These are phyloP conservation scores for Fusarium sp. DNA, from an alignment of 2,329 filamentous ascomycete genomes.

Conservation along the genomic window DNA sequence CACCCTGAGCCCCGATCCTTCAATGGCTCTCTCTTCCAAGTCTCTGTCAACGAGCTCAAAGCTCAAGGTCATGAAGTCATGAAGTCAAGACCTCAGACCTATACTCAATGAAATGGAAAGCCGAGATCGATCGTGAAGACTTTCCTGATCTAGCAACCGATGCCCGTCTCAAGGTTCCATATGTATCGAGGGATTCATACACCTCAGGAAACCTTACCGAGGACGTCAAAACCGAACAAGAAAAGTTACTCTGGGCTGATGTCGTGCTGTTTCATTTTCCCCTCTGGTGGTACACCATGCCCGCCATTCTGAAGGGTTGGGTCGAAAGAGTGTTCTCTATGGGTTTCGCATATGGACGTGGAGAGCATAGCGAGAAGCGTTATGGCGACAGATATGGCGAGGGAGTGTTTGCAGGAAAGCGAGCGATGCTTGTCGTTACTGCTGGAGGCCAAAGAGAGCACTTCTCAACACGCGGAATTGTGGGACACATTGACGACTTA, in stretches of 20 bases:
- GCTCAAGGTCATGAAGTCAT: conserved; percentile 23
- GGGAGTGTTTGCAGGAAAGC: background rate
- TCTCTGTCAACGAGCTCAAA: conserved; percentile 8
- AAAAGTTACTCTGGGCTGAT: conserved; percentile 25
- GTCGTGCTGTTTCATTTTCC: conserved; percentile 21
- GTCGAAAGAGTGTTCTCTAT: conserved; percentile 13
- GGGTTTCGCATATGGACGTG: conserved; percentile 17
- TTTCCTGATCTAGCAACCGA: background rate
- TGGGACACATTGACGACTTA: conserved; percentile 14
- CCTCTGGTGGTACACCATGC: conserved; percentile 23
- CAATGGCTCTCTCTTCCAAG: conserved; percentile 6
- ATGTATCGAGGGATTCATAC: conserved; percentile 3
- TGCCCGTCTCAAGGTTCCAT: conserved; percentile 1
- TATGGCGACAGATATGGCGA: conserved; percentile 28
- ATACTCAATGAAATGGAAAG: conserved; percentile 28
- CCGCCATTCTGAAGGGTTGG: conserved; percentile 24
- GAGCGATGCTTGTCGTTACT: conserved; percentile 11
- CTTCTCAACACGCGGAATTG: conserved; percentile 15
- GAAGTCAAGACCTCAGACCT: conserved; percentile 19
- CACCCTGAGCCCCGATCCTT: conserved; percentile 23
- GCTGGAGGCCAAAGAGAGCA: background rate
- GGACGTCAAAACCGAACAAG: conserved; percentile 18
- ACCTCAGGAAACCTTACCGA: conserved; percentile 8
- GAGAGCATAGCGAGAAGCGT: conserved; percentile 2
- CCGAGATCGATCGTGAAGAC: conserved; percentile 6